Percentiles rank a stretch among this genome's conserved stretches.
Conservation (phyloP, 83 land plant species). For the Diphasiastrum complanatum region DNA sequence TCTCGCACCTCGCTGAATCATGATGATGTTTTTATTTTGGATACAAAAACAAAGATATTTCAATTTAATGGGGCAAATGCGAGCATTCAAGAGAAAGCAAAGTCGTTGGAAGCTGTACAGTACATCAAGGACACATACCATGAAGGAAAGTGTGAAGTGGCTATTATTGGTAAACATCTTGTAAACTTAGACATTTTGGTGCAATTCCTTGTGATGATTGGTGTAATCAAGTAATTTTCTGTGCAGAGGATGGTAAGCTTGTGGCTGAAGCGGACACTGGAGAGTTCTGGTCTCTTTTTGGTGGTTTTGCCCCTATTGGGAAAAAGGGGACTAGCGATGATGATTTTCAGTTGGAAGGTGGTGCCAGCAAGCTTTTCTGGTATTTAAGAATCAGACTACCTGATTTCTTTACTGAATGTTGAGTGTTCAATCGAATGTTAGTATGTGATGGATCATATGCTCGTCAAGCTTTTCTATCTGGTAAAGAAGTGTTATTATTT, state of each 20-base stretch:
- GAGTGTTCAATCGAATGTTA: not conserved
- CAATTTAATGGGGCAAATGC: constrained; percentile 95
- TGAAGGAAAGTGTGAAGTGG: constrained; percentile 86
- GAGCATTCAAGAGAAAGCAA: constrained; percentile 93
- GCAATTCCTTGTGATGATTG: not conserved
- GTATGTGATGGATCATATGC: no score
- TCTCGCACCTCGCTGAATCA: constrained; percentile 83
- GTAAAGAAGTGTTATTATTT: no score
- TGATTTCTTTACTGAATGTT: not conserved
- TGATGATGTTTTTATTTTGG: constrained; percentile 95
- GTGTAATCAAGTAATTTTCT: not conserved
- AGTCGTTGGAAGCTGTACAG: constrained; percentile 90
- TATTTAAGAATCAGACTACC: constrained; percentile 19
- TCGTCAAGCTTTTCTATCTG: no score
- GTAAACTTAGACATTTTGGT: not conserved
- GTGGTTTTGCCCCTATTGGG: constrained; percentile 93
- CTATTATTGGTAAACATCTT: constrained; percentile 60
- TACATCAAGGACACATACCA: constrained; percentile 84
- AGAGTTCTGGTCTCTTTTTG: constrained; percentile 92
- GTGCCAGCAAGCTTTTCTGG: constrained; percentile 66
- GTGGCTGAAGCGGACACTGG: constrained; percentile 81
- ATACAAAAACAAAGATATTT: constrained; percentile 70
- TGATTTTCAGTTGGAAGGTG: constrained; percentile 37
- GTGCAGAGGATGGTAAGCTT: constrained; percentile 83
- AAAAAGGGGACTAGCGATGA: constrained; percentile 57